A percentile compares a stretch with the other conserved stretches of the same genome.
phyloP scores from a whole-genome alignment of 2,329 filamentous ascomycete genomes.

The Rhynchosporium secalis region DNA sequence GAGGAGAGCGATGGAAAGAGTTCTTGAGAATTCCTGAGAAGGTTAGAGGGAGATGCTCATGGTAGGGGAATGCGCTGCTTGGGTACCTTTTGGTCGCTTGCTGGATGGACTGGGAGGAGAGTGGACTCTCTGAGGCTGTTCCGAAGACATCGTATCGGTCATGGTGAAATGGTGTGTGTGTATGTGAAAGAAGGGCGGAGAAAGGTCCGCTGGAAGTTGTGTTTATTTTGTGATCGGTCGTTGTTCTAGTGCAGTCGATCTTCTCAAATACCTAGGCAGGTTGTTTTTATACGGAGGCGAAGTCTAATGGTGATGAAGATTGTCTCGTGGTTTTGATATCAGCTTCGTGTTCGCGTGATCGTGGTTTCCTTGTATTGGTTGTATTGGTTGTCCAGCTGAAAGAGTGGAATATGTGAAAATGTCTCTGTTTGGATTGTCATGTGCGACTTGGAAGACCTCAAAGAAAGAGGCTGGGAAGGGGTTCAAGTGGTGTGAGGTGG shows the following conservation, averaged over 20 bases:
- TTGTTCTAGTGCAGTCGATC: neutral
- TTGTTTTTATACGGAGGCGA: too few relatives aligned
- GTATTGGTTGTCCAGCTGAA: constrained; percentile 7
- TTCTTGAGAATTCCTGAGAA: constrained; percentile 91
- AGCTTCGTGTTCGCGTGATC: constrained; percentile 17
- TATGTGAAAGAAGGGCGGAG: constrained; percentile 12
- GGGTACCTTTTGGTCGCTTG: constrained; percentile 42
- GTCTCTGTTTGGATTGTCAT: constrained; percentile 14
- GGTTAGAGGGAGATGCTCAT: constrained; percentile 15
- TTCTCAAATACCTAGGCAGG: neutral
- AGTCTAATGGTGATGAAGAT: neutral
- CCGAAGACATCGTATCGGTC: constrained; percentile 32
- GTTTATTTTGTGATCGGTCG: constrained; percentile 5
- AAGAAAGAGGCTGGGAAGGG: constrained; percentile 5
- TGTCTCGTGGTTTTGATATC: constrained; percentile 15
- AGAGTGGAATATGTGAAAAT: constrained; percentile 1
- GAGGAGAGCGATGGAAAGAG: constrained; percentile 64
- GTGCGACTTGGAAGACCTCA: neutral
- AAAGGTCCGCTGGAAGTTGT: constrained; percentile 11
- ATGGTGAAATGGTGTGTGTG: constrained; percentile 14
- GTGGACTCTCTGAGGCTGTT: constrained; percentile 34
- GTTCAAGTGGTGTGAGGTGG: constrained; percentile 1
- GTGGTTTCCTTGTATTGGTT: constrained; percentile 1
- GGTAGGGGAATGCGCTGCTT: constrained; percentile 10
- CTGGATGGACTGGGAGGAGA: constrained; percentile 38